Evolutionary conservation across 2,329 filamentous ascomycete species (phyloP).

Genomic region (Grosmannia huntii): DNA sequence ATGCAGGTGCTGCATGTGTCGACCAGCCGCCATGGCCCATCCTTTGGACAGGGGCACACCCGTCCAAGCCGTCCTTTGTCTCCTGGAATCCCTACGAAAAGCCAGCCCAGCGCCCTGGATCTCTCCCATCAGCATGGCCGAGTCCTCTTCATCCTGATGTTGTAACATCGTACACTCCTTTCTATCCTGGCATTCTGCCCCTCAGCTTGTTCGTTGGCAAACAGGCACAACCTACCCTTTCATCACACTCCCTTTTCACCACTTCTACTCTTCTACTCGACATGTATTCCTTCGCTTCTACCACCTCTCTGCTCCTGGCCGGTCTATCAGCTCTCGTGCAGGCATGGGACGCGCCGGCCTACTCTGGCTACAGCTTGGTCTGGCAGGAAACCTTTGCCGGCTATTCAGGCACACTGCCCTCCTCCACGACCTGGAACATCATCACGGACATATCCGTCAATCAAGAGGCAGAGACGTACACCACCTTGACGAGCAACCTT

Average conservation of each 20-base stretch:
- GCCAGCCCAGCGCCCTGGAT: neutral
- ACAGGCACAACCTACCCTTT: neutral
- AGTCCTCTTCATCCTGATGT: neutral
- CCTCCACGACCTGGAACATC: constrained; percentile 25
- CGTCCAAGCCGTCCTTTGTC: neutral
- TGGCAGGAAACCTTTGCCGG: constrained; percentile 34
- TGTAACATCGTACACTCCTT: neutral
- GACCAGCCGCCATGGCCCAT: neutral
- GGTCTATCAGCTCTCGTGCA: constrained; percentile 16
- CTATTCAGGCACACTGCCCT: constrained; percentile 19
- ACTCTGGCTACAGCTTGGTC: constrained; percentile 24
- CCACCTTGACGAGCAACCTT: constrained; percentile 30
- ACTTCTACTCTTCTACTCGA: too few relatives aligned
- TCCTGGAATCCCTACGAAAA: too few relatives aligned
- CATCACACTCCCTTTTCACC: neutral
- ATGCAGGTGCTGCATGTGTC: neutral
- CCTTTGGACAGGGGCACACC: neutral
- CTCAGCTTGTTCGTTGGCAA: neutral
- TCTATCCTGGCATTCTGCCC: neutral
- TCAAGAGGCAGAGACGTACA: constrained; percentile 39
- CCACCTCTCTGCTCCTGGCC: constrained; percentile 7
- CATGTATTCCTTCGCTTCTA: neutral
- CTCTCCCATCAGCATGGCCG: neutral
- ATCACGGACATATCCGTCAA: constrained; percentile 49
- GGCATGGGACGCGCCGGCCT: constrained; percentile 25